These are phyloP conservation scores for Mycena floridula DNA, from an alignment of 768 basidiomycete species.

Conservation along the genomic window DNA sequence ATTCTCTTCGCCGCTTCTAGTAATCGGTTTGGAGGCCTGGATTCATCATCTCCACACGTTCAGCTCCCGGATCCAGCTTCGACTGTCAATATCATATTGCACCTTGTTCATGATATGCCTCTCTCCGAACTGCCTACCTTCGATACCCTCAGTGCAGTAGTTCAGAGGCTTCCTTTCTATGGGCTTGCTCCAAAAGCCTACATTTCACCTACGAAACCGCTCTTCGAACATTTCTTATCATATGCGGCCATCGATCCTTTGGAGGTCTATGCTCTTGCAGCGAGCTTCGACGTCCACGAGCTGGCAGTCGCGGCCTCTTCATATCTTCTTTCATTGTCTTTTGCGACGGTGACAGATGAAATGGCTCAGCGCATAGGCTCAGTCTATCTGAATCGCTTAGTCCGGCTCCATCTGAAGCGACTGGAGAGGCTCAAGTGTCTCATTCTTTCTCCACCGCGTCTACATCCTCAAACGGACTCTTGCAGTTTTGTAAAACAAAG, in stretches of 20 bases:
- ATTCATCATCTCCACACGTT: too few species aligned
- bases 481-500: conserved; percentile 9
- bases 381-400: conserved; percentile 25
- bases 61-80: too few species aligned
- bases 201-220: conserved; percentile 13
- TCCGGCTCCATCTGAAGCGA: conserved; percentile 25
- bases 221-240: conserved; percentile 16
- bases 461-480: conserved; percentile 1
- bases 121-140: conserved; percentile 38
- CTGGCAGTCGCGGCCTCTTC: conserved; percentile 25
- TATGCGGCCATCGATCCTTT: conserved; percentile 20
- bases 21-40: too few species aligned
- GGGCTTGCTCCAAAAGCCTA: background rate
- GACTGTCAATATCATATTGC: conserved; percentile 19
- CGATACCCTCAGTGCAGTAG: conserved; percentile 31
- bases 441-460: conserved; percentile 1
- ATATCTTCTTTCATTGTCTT: conserved; percentile 22
- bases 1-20: too few species aligned
- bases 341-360: conserved; percentile 20
- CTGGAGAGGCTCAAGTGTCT: conserved; percentile 21
- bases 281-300: conserved; percentile 19
- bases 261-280: conserved; percentile 28
- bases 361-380: conserved; percentile 22
- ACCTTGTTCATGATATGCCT: background rate
- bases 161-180: conserved; percentile 15